Evolutionary conservation across 257 asterid species (phyloP).

Genomic region (Nyctanthes arbortristis): DNA sequence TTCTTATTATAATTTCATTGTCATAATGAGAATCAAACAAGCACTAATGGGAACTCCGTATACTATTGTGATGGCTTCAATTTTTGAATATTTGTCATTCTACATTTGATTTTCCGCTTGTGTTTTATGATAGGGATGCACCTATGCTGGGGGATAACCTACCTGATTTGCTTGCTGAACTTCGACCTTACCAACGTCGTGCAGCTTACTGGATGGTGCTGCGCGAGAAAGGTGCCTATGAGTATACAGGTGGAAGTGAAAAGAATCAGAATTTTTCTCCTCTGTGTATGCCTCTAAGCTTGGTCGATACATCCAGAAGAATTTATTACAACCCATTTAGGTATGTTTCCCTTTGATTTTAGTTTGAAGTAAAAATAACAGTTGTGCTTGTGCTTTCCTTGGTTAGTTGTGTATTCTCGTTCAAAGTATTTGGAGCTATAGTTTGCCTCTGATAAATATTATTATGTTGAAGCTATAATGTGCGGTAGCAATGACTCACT

Average conservation of each 20-base stretch:
- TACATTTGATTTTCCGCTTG: slow-evolving; percentile 21
- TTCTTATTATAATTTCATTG: too few relatives aligned
- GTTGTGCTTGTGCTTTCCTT: not conserved
- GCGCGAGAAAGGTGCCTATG: slow-evolving; percentile 69
- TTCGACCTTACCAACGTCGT: slow-evolving; percentile 96
- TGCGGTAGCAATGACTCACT: not conserved
- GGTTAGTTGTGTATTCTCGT: not conserved
- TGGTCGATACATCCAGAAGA: slow-evolving; percentile 60
- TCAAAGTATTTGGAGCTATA: not conserved
- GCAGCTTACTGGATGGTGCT: slow-evolving; percentile 98
- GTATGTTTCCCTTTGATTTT: slow-evolving; percentile 53
- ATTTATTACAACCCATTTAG: slow-evolving; percentile 91
- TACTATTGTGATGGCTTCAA: slow-evolving; percentile 17
- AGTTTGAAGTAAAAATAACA: not conserved
- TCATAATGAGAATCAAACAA: too few relatives aligned
- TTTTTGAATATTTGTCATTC: slow-evolving; percentile 12
- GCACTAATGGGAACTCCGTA: slow-evolving; percentile 14
- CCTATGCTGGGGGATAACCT: slow-evolving; percentile 73
- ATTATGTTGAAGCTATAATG: not conserved
- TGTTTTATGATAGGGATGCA: slow-evolving; percentile 56
- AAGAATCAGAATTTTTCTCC: slow-evolving; percentile 61
- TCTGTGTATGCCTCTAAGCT: slow-evolving; percentile 70
- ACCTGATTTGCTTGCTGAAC: slow-evolving; percentile 80
- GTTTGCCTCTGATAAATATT: not conserved
- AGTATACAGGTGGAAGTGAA: slow-evolving; percentile 40